Evolutionary conservation across 2,329 filamentous ascomycete genomes (phyloP).

Genomic region (Elsinoe perseae): DNA sequence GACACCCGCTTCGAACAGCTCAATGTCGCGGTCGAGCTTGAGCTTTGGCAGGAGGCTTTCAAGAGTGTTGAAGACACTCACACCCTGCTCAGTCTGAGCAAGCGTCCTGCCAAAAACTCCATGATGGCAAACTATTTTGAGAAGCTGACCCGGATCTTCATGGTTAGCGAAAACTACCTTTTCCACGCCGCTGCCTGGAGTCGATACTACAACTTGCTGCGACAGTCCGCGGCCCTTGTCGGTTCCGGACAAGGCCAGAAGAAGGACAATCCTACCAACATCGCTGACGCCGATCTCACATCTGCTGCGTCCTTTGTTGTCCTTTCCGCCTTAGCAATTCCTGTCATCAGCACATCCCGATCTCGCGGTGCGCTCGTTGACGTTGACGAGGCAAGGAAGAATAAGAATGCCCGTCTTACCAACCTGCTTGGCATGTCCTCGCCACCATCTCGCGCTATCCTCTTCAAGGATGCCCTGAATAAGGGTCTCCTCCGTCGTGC

Average conservation of each 20-base stretch:
- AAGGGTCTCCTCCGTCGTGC: slow-evolving; percentile 91
- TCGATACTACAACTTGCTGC: slow-evolving; percentile 91
- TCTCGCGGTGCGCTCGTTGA: slow-evolving; percentile 94
- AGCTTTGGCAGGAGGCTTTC: slow-evolving; percentile 99
- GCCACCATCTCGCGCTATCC: slow-evolving; percentile 75
- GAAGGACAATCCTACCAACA: slow-evolving; percentile 78
- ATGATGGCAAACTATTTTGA: slow-evolving; percentile 99
- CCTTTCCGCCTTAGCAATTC: slow-evolving; percentile 90
- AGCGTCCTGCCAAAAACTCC: slow-evolving; percentile 93
- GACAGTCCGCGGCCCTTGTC: slow-evolving; percentile 76
- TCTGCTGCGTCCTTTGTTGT: slow-evolving; percentile 94
- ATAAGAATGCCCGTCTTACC: slow-evolving; percentile 95
- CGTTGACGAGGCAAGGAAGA: slow-evolving; percentile 93
- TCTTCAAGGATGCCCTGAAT: slow-evolving; percentile 93
- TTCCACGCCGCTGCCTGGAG: slow-evolving; percentile 99
- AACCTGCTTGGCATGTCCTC: slow-evolving; percentile 90
- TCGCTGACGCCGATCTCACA: slow-evolving; percentile 82
- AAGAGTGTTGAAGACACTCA: slow-evolving; percentile 98
- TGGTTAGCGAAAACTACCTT: slow-evolving; percentile 98
- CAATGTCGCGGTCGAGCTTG: slow-evolving; percentile 94
- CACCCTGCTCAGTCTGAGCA: slow-evolving; percentile 93
- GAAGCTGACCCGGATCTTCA: slow-evolving; percentile 96
- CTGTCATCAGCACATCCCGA: slow-evolving; percentile 95
- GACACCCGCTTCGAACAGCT: slow-evolving; percentile 98
- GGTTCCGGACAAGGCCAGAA: slow-evolving; percentile 82